Evolutionary conservation across 495 filamentous ascomycete genomes (phyloP).

Genomic region (Bombardia bombarda): DNA sequence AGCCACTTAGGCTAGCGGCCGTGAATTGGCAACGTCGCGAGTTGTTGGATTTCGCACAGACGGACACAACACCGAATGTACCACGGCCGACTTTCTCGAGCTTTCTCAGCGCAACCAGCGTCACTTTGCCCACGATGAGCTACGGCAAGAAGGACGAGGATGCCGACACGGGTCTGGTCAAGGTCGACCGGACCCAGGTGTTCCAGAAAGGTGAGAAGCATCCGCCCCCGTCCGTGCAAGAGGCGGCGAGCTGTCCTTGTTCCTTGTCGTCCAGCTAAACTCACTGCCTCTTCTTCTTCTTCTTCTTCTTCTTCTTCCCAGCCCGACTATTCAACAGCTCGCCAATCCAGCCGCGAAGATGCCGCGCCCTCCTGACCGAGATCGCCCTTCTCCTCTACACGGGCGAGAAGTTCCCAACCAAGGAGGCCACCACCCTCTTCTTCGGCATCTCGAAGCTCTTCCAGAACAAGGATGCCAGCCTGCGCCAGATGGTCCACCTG

Average conservation of each 20-base stretch:
- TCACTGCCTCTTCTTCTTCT: neutral
- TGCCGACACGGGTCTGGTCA: slow-evolving; percentile 83
- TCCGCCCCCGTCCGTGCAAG: too few species aligned
- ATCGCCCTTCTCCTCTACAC: slow-evolving; percentile 95
- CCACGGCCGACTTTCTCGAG: slow-evolving; percentile 12
- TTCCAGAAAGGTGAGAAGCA: slow-evolving; percentile 89
- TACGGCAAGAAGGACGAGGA: slow-evolving; percentile 99
- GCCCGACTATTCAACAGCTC: slow-evolving; percentile 97
- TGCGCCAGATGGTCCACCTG: slow-evolving; percentile 98
- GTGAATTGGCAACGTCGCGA: slow-evolving; percentile 33
- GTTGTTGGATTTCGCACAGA: slow-evolving; percentile 18
- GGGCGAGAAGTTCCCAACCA: slow-evolving; percentile 91
- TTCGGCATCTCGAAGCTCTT: slow-evolving; percentile 99
- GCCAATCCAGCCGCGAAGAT: slow-evolving; percentile 88
- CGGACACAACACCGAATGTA: slow-evolving; percentile 7
- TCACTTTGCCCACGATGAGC: slow-evolving; percentile 58
- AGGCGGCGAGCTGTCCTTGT: too few species aligned
- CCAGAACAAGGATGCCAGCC: slow-evolving; percentile 96
- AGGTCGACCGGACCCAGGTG: slow-evolving; percentile 94
- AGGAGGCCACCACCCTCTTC: slow-evolving; percentile 97
- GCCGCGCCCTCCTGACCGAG: slow-evolving; percentile 92
- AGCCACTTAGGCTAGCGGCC: too few species aligned
- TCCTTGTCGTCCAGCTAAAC: slow-evolving; percentile 6
- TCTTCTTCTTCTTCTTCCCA: too few species aligned
- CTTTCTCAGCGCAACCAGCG: slow-evolving; percentile 12